Base-by-base conservation (phyloP, 2,329 filamentous ascomycete species). In the Diplodia corticola region DNA sequence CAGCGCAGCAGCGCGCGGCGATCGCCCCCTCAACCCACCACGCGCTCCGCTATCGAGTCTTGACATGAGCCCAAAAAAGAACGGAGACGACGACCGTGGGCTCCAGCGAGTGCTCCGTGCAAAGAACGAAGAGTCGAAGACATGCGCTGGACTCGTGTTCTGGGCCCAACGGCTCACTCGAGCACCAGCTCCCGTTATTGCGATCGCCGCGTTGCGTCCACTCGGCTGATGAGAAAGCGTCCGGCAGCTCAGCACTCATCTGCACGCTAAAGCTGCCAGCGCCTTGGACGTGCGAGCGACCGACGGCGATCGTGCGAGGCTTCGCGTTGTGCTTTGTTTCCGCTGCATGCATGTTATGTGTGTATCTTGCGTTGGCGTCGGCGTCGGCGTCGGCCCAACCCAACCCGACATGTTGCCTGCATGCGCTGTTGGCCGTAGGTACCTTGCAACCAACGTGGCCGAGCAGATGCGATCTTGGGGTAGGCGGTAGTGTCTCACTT, bases 281-380 rank as follows among this genome's bases (percentile, higher is more conserved):
- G 30, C n/a, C 28, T 12, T n/a, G 57, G 40, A 49, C 57, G 57
- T 49, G 57, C 40, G 40, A 35, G 40, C 17, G 40, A 20, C 40
- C n/a, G 40, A 7, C n/a, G 40, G 44, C 40, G 57, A 61, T 61
- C 40, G 44, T 49, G n/a, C 24, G 48, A 61, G 57, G 57, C 57
- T 61, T 61, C 57, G 57, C 57, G 26, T 35, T 61, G 44, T 61
- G 57, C 44, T 61, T 61, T 30, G 26, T 49, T 61, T 35, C 44
- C 48, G 57, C 57, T 24, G 57, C 57, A 49, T 48, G 12, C 55
- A n/a, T 30, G 35, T 12, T 15, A 40, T 40, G n/a, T n/a, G n/a
- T n/a, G n/a, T n/a, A n/a, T n/a, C n/a, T n/a, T n/a, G n/a, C n/a
- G 40, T 20, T 20, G 40, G 40, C 40, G 40, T 44, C 20, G 26